These are phyloP conservation scores for Elaeagnus macrophylla DNA, from an alignment of 306 rosid species.

Conservation along the genomic window DNA sequence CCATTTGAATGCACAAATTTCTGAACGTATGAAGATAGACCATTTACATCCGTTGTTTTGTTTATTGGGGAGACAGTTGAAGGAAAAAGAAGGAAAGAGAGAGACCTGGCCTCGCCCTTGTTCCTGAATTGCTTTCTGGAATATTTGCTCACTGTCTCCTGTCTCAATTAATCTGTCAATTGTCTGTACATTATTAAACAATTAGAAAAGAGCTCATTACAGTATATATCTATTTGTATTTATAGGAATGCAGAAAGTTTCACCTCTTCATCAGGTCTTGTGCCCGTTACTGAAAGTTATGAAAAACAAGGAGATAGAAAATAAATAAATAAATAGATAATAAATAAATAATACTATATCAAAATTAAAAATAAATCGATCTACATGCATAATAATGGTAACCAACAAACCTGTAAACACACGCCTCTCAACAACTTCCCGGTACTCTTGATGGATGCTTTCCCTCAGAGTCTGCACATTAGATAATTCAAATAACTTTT, in stretches of 20 bases:
- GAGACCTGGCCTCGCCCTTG: conserved; percentile 95
- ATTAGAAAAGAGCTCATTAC: conserved; percentile 29
- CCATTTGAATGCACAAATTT: neutral
- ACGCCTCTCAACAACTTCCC: conserved; percentile 91
- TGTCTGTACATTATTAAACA: conserved; percentile 55
- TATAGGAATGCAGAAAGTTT: conserved; percentile 4
- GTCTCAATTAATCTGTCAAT: conserved; percentile 92
- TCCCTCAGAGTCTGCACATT: conserved; percentile 59
- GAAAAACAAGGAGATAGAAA: conserved; percentile 16
- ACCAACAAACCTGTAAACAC: conserved; percentile 69
- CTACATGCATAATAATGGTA: neutral
- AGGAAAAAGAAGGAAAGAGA: conserved; percentile 5
- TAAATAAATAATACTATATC: neutral
- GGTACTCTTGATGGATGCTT: conserved; percentile 74
- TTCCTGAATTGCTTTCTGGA: conserved; percentile 89
- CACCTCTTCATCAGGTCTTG: conserved; percentile 88
- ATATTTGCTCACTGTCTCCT: conserved; percentile 91
- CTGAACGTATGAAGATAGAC: neutral
- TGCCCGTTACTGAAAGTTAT: conserved; percentile 68
- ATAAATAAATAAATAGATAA: neutral
- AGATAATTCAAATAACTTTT: conserved; percentile 4
- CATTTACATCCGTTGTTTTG: neutral
- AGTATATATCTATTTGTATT: neutral
- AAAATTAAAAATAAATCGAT: conserved; percentile 13
- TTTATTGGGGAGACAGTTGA: neutral